These are phyloP conservation scores for Oryza longistaminata DNA, from an alignment of 176 grass and related monocot genomes.

Conservation along the genomic window DNA sequence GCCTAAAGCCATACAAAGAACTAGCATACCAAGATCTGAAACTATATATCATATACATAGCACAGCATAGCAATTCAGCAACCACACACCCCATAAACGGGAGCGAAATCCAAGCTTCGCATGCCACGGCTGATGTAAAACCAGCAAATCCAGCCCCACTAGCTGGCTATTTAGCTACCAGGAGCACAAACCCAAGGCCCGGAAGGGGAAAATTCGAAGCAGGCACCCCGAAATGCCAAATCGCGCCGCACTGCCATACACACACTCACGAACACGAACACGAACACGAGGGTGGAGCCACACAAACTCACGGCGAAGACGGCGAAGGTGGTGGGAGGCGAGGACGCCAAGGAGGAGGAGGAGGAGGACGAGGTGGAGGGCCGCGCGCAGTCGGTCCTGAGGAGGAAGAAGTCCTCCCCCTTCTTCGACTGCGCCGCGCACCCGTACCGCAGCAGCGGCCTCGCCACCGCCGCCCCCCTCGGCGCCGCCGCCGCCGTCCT, in stretches of 20 bases:
- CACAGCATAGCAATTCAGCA: conserved; percentile 13
- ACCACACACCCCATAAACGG: background rate
- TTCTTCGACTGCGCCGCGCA: conserved; percentile 93
- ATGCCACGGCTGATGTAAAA: conserved; percentile 17
- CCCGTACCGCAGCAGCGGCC: conserved; percentile 76
- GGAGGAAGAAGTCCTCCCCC: conserved; percentile 95
- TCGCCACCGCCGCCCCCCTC: conserved; percentile 41
- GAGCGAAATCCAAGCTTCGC: conserved; percentile 23
- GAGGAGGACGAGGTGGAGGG: conserved; percentile 53
- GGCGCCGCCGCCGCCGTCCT: background rate
- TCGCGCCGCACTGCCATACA: background rate
- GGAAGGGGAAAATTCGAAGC: background rate
- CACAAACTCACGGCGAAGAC: conserved; percentile 67
- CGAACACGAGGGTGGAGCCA: background rate
- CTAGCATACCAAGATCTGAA: conserved; percentile 23
- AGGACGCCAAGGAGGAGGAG: conserved; percentile 20
- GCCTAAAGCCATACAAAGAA: conserved; percentile 17
- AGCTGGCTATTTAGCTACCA: background rate
- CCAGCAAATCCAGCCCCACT: background rate
- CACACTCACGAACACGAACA: background rate
- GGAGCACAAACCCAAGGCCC: background rate
- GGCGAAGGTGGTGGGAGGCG: conserved; percentile 61
- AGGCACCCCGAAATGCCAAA: conserved; percentile 6
- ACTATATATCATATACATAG: background rate
- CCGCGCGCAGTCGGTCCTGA: conserved; percentile 75